These are phyloP conservation scores for Globisporangium recalcitrans DNA, from an alignment of 352 stramenopile species.

Conservation along the genomic window DNA sequence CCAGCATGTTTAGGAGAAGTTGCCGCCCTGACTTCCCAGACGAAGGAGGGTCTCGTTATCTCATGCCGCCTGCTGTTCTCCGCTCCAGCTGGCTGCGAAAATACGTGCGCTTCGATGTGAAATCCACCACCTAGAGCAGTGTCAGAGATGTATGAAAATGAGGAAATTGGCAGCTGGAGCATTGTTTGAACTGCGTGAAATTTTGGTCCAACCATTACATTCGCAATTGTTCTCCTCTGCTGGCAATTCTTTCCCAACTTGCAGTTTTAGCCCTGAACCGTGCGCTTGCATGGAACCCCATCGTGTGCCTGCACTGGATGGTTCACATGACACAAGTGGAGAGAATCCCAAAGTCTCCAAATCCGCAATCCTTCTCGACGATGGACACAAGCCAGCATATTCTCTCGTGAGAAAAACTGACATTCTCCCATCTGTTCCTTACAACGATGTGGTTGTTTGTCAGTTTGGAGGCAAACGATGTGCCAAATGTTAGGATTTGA, in stretches of 20 bases:
- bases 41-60: not conserved
- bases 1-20: constrained; percentile 7
- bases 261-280: not conserved
- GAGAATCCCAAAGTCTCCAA: no score
- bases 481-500: not conserved
- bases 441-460: not conserved
- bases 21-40: not conserved
- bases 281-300: not conserved
- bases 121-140: not conserved
- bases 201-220: constrained; percentile 1
- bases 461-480: not conserved
- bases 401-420: not conserved
- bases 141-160: not conserved
- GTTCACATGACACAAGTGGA: not conserved
- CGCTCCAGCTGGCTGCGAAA: constrained; percentile 5
- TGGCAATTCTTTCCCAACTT: not conserved
- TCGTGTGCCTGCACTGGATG: no score
- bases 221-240: not conserved
- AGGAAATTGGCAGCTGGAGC: not conserved
- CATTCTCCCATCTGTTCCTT: not conserved
- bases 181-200: not conserved
- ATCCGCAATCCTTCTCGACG: not conserved
- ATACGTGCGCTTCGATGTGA: not conserved
- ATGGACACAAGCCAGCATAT: not conserved
- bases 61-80: constrained; percentile 5